Evolutionary conservation across 2,329 filamentous ascomycete genomes (phyloP), one percentile per base, ranked within the genome.

Genomic region (Colletotrichum theobromicola): DNA sequence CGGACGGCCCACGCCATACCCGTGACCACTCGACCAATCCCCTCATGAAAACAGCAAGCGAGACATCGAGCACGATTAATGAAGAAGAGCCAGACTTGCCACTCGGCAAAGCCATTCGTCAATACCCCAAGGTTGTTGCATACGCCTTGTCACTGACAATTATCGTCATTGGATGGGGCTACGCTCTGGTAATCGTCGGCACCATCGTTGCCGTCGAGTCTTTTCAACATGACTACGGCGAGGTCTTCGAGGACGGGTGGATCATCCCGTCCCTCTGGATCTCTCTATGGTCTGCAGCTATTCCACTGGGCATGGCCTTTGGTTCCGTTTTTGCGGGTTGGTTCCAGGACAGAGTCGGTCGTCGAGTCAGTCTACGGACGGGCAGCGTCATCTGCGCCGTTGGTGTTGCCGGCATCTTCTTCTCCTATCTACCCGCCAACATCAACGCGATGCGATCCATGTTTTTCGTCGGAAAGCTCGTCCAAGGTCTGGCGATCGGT

Each of bases 91-190:
- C 76, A 1, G 77, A 79, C 1, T 66, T 82, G 15, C 77, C 79
- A 0, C 70, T 82, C 0, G 75, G 81, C 0, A 69, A 81, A 46
- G 80, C 80, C 13, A 75, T 82, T 0, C 77, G 76, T 18, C 67
- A 50, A 1, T 81, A 81, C 28, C 81, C 81, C 18, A 81, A 79
- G 16, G 63, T 82, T 2, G 76, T 77, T 5, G 76, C 58, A 0
- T 82, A 80, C 34, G 81, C 79, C 12, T 63, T 82, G 2, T 77
- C 73, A 15, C 77, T 82, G 60, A 77, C 79, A 3, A 72, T 81
- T 4, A 77, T 79, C 7, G 74, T 82, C 4, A 69, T 82, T 18
- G 80, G 80, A n/a, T 82, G 80, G 80, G 80, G 80, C 1, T 82
- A 82, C 57, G 79, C 79, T 18, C 62, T 79, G 2, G 76, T 80